Conservation (phyloP, 176 grass and related monocot species). For the Carex myosuroides region DNA sequence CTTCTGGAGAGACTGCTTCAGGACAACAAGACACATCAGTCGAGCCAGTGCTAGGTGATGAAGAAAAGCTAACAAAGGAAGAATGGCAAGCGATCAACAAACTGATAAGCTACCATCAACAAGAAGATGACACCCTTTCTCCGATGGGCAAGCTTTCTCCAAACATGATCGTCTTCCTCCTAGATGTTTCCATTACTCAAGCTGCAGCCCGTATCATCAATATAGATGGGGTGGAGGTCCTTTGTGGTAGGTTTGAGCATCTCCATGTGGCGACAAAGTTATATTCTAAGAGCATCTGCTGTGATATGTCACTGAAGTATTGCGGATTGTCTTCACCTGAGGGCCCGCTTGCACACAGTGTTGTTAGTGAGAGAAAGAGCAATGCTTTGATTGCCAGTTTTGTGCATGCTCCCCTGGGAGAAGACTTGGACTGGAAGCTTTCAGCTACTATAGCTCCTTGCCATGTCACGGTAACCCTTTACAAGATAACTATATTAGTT, state of each 20-base stretch:
- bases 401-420: conserved; percentile 58
- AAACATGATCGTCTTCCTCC: conserved; percentile 52
- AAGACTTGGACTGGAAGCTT: conserved; percentile 84
- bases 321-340: conserved; percentile 92
- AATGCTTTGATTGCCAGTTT: conserved; percentile 89
- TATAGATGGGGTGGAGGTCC: conserved; percentile 59
- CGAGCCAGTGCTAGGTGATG: conserved; percentile 52
- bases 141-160: conserved; percentile 45
- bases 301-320: conserved; percentile 74
- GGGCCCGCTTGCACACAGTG: conserved; percentile 89
- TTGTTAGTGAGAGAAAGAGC: conserved; percentile 67
- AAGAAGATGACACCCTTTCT: conserved; percentile 52
- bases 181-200: conserved; percentile 87
- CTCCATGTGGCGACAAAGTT: conserved; percentile 73
- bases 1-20: conserved; percentile 35
- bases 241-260: conserved; percentile 96
- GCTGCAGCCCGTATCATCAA: conserved; percentile 79
- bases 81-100: conserved; percentile 97
- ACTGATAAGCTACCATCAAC: conserved; percentile 73
- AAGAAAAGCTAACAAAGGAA: conserved; percentile 83
- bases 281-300: conserved; percentile 66
- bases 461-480: conserved; percentile 78
- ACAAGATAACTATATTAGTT: neutral
- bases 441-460: conserved; percentile 88
- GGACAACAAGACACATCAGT: conserved; percentile 32